A percentile compares a stretch with the other conserved stretches of the same genome.
Conservation (phyloP, 345 rosid genomes). For the Laguncularia racemosa region DNA sequence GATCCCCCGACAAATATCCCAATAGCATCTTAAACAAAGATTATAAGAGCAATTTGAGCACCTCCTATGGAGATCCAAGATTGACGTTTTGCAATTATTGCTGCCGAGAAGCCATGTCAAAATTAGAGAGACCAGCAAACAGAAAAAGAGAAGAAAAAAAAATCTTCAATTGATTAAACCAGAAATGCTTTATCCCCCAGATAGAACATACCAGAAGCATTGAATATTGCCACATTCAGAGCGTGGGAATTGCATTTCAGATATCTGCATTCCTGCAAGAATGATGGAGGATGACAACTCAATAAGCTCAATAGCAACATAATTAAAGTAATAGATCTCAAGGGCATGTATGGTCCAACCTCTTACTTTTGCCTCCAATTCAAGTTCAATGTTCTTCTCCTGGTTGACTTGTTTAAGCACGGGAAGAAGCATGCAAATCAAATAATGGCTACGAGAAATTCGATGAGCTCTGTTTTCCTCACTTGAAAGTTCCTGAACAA, state of each 20-base stretch:
- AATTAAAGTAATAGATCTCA: not conserved
- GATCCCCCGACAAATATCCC: slow-evolving; percentile 35
- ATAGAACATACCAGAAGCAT: slow-evolving; percentile 45
- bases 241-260: slow-evolving; percentile 37
- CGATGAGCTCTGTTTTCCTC: slow-evolving; percentile 51
- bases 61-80: slow-evolving; percentile 57
- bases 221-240: slow-evolving; percentile 40
- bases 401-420: slow-evolving; percentile 63
- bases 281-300: not conserved
- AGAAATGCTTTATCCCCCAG: slow-evolving; percentile 8
- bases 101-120: slow-evolving; percentile 19
- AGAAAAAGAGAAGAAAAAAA: no score
- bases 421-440: slow-evolving; percentile 93
- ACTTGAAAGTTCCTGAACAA: slow-evolving; percentile 50
- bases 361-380: slow-evolving; percentile 57
- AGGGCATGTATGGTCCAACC: slow-evolving; percentile 26
- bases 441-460: slow-evolving; percentile 69
- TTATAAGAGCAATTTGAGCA: slow-evolving; percentile 60
- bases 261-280: slow-evolving; percentile 38
- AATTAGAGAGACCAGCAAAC: slow-evolving; percentile 1
- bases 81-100: slow-evolving; percentile 46
- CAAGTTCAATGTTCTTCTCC: slow-evolving; percentile 51
- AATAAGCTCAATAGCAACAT: not conserved
- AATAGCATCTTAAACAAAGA: slow-evolving; percentile 59
- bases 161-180: slow-evolving; percentile 5